Percentiles rank a stretch among this genome's conserved stretches.
phyloP scores from a whole-genome alignment of 2,329 filamentous ascomycete species.

The Aureobasidium leucospermi region DNA sequence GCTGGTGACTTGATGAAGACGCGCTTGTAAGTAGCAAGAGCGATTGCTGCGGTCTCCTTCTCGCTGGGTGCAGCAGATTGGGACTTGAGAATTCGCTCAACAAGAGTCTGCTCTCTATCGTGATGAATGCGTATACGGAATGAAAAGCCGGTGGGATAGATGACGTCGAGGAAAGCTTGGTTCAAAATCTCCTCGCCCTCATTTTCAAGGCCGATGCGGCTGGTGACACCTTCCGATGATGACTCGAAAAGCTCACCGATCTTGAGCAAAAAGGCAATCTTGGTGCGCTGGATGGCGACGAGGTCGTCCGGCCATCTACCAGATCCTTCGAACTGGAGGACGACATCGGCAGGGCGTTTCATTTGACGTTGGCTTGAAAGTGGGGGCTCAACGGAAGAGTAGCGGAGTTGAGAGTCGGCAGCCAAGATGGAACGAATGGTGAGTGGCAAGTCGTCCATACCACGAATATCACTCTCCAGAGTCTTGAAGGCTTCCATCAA shows the following conservation, averaged over 20 bases:
- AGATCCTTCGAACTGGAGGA: slow-evolving; percentile 89
- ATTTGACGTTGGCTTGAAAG: slow-evolving; percentile 40
- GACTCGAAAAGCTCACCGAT: slow-evolving; percentile 66
- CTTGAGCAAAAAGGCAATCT: slow-evolving; percentile 75
- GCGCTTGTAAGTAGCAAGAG: slow-evolving; percentile 64
- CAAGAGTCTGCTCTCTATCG: slow-evolving; percentile 73
- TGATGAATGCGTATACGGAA: slow-evolving; percentile 86
- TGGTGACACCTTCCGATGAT: slow-evolving; percentile 52
- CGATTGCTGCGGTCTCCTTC: slow-evolving; percentile 61
- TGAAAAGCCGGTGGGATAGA: slow-evolving; percentile 61
- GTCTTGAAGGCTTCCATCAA: slow-evolving; percentile 62
- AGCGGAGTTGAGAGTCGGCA: slow-evolving; percentile 65
- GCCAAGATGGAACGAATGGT: slow-evolving; percentile 73
- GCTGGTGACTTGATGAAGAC: slow-evolving; percentile 65
- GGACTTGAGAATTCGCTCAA: slow-evolving; percentile 72
- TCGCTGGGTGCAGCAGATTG: slow-evolving; percentile 57
- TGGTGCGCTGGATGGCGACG: slow-evolving; percentile 83
- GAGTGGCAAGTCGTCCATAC: slow-evolving; percentile 77
- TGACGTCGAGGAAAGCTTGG: slow-evolving; percentile 72
- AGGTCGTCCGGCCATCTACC: slow-evolving; percentile 90
- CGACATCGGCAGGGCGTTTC: slow-evolving; percentile 60
- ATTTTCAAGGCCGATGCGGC: slow-evolving; percentile 76
- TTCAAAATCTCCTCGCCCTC: slow-evolving; percentile 62
- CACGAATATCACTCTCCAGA: slow-evolving; percentile 70
- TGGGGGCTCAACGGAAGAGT: slow-evolving; percentile 56